Evolutionary conservation across 2,329 filamentous ascomycete species (phyloP), one percentile per base, ranked within the genome.

Genomic region (Colletotrichum eremochloae): DNA sequence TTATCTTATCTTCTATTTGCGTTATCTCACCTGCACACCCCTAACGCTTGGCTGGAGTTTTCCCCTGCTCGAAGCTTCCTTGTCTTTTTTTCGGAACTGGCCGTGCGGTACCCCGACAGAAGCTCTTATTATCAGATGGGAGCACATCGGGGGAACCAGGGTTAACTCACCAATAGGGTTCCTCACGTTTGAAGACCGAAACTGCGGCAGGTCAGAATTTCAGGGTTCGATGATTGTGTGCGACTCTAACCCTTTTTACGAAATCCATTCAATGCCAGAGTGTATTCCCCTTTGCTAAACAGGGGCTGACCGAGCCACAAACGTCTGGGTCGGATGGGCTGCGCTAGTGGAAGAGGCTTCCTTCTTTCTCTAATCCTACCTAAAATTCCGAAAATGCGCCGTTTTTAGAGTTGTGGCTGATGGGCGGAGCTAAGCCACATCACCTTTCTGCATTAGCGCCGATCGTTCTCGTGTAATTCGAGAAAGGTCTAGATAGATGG

Each of bases 331-430:
- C 31, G 18, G 44, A 18, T 20, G 20, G 42, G 33, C 33, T 52
- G 36, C 46, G 44, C 36, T 52, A 44, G 48, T 55, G 36, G 62
- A 24, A 48, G 62, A 64, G 62, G 48, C 48, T 63, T 48, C 18
- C n/a, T 6, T 9, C n/a, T n/a, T 14, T n/a, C 29, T 36, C 15
- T 11, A 46, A 46, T 64, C 58, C 60, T 55, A 68, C 24, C 24
- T 24, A 24, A 1, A 58, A 69, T 42, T 31, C 65, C 60, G 66
- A 72, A 44, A 58, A 72, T 63, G 65, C 58, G 58, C 66, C 66
- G 66, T 68, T 72, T 65, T 73, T 73, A 73, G 52, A 71, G 67
- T 73, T 73, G 71, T 73, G 71, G 71, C 71, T 73, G 71, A 71
- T 62, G 61, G 46, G 18, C 67, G 67, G 67, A 62, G 15, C 56